Evolutionary conservation across 1,284 basidiomycete species (phyloP).

Genomic region (Cryptococcus depauperatus): DNA sequence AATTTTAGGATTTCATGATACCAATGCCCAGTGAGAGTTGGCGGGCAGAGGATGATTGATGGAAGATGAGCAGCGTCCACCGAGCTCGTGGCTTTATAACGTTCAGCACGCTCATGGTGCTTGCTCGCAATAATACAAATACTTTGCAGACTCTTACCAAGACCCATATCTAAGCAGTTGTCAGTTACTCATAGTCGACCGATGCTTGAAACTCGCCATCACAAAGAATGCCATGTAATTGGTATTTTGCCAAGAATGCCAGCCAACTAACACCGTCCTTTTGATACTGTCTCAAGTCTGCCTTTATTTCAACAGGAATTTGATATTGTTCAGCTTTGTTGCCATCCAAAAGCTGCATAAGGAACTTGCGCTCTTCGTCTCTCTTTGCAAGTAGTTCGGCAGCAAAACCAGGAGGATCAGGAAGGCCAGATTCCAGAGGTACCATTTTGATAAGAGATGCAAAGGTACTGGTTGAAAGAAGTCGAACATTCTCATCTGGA

Average conservation of each 20-base stretch:
- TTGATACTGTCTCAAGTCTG: constrained; percentile 93
- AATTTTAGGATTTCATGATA: constrained; percentile 96
- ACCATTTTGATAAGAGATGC: constrained; percentile 99
- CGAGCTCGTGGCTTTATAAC: constrained; percentile 59
- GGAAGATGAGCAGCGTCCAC: constrained; percentile 80
- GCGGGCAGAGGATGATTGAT: constrained; percentile 92
- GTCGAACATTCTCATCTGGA: constrained; percentile 77
- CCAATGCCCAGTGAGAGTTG: constrained; percentile 97
- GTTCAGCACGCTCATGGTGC: constrained; percentile 75
- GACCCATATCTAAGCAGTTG: constrained; percentile 70
- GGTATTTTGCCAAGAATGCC: constrained; percentile 91
- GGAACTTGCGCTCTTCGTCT: constrained; percentile 81
- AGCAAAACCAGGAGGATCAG: constrained; percentile 88
- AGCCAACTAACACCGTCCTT: constrained; percentile 99
- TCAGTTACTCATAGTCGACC: neutral
- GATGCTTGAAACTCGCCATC: constrained; percentile 59
- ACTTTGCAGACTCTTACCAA: constrained; percentile 96
- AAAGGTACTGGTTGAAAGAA: constrained; percentile 92
- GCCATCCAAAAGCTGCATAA: constrained; percentile 88
- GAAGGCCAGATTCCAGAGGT: constrained; percentile 90
- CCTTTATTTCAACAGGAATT: constrained; percentile 82
- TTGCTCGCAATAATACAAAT: constrained; percentile 96
- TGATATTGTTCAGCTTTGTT: constrained; percentile 87
- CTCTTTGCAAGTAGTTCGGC: constrained; percentile 79
- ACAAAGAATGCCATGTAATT: constrained; percentile 94